These are phyloP conservation scores for Cicer bijugum DNA, from an alignment of 306 rosid genomes.

Conservation along the genomic window DNA sequence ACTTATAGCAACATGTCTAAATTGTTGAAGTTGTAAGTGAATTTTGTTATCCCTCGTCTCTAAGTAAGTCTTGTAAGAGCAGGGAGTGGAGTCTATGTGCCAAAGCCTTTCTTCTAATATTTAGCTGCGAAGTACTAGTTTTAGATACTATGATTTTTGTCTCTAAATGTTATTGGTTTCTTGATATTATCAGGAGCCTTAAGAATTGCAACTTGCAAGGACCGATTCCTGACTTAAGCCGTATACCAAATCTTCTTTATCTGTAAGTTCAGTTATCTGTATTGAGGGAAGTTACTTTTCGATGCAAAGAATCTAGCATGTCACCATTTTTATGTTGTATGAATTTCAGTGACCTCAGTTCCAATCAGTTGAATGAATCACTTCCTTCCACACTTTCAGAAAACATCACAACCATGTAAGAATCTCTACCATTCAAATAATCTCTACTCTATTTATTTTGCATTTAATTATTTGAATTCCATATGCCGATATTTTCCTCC, in stretches of 20 bases:
- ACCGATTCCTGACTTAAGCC: constrained; percentile 79
- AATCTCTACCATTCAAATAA: constrained; percentile 45
- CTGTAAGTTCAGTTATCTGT: constrained; percentile 64
- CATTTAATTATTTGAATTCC: constrained; percentile 34
- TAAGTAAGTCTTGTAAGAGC: constrained; percentile 34
- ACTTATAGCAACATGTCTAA: constrained; percentile 60
- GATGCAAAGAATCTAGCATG: constrained; percentile 6
- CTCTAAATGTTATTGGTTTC: constrained; percentile 44
- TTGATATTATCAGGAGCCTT: constrained; percentile 71
- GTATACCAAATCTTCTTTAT: constrained; percentile 57
- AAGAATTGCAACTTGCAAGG: constrained; percentile 84
- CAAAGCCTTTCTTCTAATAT: constrained; percentile 27
- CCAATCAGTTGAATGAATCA: constrained; percentile 72
- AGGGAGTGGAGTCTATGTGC: constrained; percentile 16
- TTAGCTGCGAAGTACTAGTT: constrained; percentile 3
- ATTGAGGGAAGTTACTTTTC: constrained; percentile 25
- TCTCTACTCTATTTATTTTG: constrained; percentile 12
- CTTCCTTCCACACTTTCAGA: constrained; percentile 69
- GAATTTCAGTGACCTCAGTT: constrained; percentile 81
- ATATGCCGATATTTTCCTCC: not conserved
- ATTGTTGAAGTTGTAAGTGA: constrained; percentile 78
- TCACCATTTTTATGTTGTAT: constrained; percentile 37
- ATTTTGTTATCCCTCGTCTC: constrained; percentile 5
- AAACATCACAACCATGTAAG: constrained; percentile 86
- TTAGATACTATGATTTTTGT: constrained; percentile 9